Evolutionary conservation across 129 eudicot genomes (phyloP).

Genomic region (Artemisia argyi): DNA sequence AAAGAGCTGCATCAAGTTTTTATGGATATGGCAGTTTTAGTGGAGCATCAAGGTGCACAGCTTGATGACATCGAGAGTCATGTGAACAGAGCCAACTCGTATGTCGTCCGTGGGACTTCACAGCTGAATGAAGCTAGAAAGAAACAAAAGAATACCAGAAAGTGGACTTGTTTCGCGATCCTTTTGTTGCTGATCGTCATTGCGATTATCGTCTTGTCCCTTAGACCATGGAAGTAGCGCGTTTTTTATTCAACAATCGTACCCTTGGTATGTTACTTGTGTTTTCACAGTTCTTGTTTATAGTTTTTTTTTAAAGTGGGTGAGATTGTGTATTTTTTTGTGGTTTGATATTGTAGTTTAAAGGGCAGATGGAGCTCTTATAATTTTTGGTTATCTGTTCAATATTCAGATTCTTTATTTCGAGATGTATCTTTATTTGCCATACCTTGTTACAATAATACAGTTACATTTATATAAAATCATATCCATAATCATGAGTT

Average conservation of each 20-base stretch:
- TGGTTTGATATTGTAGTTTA: conserved; percentile 23
- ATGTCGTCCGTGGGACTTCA: conserved; percentile 44
- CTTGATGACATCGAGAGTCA: conserved; percentile 54
- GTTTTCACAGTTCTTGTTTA: conserved; percentile 21
- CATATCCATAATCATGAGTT: not conserved
- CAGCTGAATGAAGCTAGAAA: conserved; percentile 46
- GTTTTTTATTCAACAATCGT: not conserved
- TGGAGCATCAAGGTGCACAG: conserved; percentile 55
- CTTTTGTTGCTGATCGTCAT: conserved; percentile 36
- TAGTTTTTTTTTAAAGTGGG: conserved; percentile 8
- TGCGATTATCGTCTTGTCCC: conserved; percentile 33
- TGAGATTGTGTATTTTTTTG: conserved; percentile 21
- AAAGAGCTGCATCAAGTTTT: conserved; percentile 69
- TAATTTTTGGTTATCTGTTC: conserved; percentile 16
- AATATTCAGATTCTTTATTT: conserved; percentile 27
- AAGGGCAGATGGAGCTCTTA: conserved; percentile 5
- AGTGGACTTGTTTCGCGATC: conserved; percentile 47
- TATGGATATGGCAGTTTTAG: conserved; percentile 70
- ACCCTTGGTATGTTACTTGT: conserved; percentile 21
- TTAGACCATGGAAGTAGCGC: conserved; percentile 43
- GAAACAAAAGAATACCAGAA: conserved; percentile 43
- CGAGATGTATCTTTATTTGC: conserved; percentile 24
- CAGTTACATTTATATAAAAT: not conserved
- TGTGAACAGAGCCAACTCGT: conserved; percentile 56
- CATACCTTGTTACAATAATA: not conserved